Conservation (phyloP, 2,329 filamentous ascomycete genomes). For the Cladorrhinum sp. region DNA sequence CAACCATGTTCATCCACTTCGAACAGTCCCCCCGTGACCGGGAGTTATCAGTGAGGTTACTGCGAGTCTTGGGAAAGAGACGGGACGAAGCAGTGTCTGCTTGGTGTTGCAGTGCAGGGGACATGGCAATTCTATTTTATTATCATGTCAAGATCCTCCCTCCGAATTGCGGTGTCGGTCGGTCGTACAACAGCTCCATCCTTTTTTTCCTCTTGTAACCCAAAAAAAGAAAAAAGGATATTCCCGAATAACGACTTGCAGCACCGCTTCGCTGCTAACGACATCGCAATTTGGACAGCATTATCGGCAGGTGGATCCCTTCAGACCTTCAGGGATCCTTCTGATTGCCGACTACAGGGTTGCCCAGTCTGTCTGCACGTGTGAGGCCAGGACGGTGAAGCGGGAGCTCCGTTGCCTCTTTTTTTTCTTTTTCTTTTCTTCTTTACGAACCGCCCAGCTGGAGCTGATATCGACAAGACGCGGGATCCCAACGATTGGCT, state of each 20-base stretch:
- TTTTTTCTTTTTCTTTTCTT: conserved; percentile 9
- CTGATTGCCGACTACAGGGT: conserved; percentile 23
- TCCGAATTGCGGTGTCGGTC: not conserved
- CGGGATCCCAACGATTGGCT: conserved; percentile 7
- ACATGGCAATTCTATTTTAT: conserved; percentile 2
- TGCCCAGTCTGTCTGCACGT: conserved; percentile 17
- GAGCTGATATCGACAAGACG: not conserved
- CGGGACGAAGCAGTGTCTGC: not conserved
- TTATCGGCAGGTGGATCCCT: conserved; percentile 20
- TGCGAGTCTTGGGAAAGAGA: not conserved
- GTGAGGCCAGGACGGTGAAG: conserved; percentile 8
- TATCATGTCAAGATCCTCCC: not conserved
- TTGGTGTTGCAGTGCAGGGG: not conserved
- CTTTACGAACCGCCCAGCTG: not conserved
- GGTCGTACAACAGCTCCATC: not conserved
- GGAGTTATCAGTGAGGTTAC: conserved; percentile 1
- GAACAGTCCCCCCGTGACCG: not conserved
- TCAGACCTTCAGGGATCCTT: conserved; percentile 16
- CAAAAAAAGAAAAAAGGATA: not conserved
- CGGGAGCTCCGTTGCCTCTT: conserved; percentile 10
- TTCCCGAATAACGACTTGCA: conserved; percentile 15
- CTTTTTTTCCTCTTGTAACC: not conserved
- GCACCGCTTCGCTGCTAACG: not conserved
- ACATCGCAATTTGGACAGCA: conserved; percentile 7
- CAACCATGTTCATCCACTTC: conserved; percentile 6